phyloP scores from a whole-genome alignment of 768 basidiomycete species.

The Rhizopogon vinicolor region DNA sequence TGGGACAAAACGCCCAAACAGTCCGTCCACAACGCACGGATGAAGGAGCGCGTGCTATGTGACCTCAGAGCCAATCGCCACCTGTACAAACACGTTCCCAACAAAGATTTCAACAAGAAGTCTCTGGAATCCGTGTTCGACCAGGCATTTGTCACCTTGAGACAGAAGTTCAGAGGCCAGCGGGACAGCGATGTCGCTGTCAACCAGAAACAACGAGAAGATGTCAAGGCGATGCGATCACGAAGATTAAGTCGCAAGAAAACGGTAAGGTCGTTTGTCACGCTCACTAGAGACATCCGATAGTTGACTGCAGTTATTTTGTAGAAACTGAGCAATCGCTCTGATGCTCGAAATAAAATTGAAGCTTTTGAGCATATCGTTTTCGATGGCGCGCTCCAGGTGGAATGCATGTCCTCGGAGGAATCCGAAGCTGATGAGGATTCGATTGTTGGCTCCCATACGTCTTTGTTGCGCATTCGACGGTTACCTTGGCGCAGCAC shows the following conservation, averaged over 20 bases:
- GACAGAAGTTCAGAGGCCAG: conserved; percentile 64
- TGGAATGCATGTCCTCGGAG: conserved; percentile 80
- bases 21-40: conserved; percentile 66
- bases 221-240: conserved; percentile 56
- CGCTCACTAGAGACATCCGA: not conserved
- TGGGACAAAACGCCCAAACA: conserved; percentile 78
- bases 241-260: conserved; percentile 60
- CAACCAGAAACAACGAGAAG: conserved; percentile 49
- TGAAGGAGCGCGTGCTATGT: conserved; percentile 60
- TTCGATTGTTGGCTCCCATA: conserved; percentile 19
- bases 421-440: conserved; percentile 59
- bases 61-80: conserved; percentile 55
- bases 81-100: conserved; percentile 58
- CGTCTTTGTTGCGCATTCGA: conserved; percentile 45
- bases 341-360: conserved; percentile 51
- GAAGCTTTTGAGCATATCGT: conserved; percentile 52
- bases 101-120: conserved; percentile 63
- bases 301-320: conserved; percentile 1
- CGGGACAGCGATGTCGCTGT: conserved; percentile 41
- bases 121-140: conserved; percentile 61
- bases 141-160: conserved; percentile 62
- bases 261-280: conserved; percentile 36
- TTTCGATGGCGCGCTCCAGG: conserved; percentile 67
- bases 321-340: conserved; percentile 68
- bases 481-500: conserved; percentile 66